Conservation (phyloP, 805 yeast species). For the Hanseniaspora lachancei region DNA sequence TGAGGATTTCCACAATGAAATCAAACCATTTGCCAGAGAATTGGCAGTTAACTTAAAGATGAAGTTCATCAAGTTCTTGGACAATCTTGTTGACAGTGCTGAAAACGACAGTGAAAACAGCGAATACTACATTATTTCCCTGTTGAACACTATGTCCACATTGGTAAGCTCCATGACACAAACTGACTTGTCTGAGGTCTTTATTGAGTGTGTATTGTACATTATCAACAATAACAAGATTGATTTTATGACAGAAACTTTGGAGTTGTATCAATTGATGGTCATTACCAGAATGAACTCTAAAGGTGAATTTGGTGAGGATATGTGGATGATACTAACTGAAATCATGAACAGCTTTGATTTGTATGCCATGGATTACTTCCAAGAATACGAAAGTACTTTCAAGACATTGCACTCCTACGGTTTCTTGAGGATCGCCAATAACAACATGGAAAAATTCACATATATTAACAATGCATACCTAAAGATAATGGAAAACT, state of each 20-base stretch:
- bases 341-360: conserved; percentile 42
- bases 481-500: conserved; percentile 17
- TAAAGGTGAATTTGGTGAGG: conserved; percentile 35
- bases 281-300: conserved; percentile 37
- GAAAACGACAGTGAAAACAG: conserved; percentile 41
- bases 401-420: conserved; percentile 40
- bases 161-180: conserved; percentile 56
- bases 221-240: conserved; percentile 47
- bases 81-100: conserved; percentile 23
- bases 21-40: conserved; percentile 75
- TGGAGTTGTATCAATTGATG: conserved; percentile 49
- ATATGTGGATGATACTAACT: conserved; percentile 40
- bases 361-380: conserved; percentile 46
- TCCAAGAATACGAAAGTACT: conserved; percentile 43
- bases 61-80: conserved; percentile 39
- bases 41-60: conserved; percentile 46
- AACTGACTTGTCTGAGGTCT: conserved; percentile 39
- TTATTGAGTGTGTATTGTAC: conserved; percentile 46
- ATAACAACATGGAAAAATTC: conserved; percentile 17
- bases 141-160: conserved; percentile 59
- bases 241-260: conserved; percentile 46
- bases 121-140: conserved; percentile 54
- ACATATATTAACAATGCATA: conserved; percentile 22
- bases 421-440: conserved; percentile 31
- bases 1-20: conserved; percentile 69